These are phyloP conservation scores for Oryza rufipogon DNA, from an alignment of 176 grass and related monocot species.

Conservation along the genomic window DNA sequence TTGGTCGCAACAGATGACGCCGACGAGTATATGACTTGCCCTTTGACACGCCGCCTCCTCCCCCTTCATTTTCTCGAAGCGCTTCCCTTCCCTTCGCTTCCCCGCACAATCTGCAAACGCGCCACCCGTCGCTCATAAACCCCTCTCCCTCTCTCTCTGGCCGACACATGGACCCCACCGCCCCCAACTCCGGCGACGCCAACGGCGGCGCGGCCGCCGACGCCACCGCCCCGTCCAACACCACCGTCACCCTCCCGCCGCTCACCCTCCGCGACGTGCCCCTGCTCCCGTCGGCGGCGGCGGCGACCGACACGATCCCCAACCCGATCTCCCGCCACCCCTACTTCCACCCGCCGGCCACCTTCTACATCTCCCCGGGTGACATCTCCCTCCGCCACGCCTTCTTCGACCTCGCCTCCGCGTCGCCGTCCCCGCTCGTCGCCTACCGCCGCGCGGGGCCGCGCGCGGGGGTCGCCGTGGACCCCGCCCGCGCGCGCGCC, in stretches of 20 bases:
- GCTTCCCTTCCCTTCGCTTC: neutral
- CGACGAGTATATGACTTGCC: neutral
- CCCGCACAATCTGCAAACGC: neutral
- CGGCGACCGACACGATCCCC: neutral
- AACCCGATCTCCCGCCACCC: constrained; percentile 75
- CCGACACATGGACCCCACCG: constrained; percentile 48
- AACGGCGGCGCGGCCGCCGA: neutral
- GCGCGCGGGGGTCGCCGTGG: constrained; percentile 46
- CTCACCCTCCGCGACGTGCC: constrained; percentile 57
- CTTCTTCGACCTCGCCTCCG: constrained; percentile 64
- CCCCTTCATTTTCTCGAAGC: constrained; percentile 23
- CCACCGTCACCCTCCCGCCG: constrained; percentile 47
- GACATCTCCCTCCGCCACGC: constrained; percentile 79
- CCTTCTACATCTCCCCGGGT: constrained; percentile 76
- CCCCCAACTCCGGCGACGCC: constrained; percentile 1
- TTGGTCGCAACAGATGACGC: neutral
- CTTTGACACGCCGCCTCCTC: constrained; percentile 20
- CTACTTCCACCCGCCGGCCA: constrained; percentile 58
- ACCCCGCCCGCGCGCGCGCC: constrained; percentile 61
- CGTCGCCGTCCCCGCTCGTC: constrained; percentile 35
- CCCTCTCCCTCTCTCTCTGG: neutral
- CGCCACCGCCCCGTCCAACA: constrained; percentile 29
- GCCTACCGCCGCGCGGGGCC: constrained; percentile 86
- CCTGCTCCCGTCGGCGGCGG: neutral
- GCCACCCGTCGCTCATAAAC: constrained; percentile 39